A percentile compares a stretch with the other conserved stretches of the same genome.
phyloP scores from a whole-genome alignment of 2,329 filamentous ascomycete species.

The Diaporthe ampelina region DNA sequence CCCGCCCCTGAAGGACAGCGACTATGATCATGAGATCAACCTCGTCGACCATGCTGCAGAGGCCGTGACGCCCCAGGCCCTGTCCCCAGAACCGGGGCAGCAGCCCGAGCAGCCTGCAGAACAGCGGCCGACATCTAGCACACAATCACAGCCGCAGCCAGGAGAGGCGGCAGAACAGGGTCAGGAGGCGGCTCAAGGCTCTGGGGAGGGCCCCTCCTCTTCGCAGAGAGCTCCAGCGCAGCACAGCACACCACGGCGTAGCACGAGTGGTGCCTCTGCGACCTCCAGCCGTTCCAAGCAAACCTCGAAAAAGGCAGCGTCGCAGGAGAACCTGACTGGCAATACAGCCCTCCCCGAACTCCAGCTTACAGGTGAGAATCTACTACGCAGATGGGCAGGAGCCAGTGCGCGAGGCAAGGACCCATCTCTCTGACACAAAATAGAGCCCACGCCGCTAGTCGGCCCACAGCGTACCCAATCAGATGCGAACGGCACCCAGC shows the following conservation, averaged over 20 bases:
- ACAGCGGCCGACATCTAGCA: constrained; percentile 8
- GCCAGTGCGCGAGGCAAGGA: neutral
- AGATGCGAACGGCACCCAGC: neutral
- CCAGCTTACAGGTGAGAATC: constrained; percentile 33
- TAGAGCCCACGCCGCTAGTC: constrained; percentile 39
- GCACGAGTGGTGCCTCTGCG: constrained; percentile 14
- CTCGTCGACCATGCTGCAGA: constrained; percentile 70
- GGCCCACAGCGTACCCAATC: neutral
- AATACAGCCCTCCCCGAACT: constrained; percentile 26
- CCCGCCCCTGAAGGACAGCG: constrained; percentile 67
- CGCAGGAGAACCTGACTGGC: neutral
- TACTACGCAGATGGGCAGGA: neutral
- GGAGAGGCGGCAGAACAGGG: neutral
- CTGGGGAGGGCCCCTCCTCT: constrained; percentile 22
- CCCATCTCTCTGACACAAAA: constrained; percentile 6
- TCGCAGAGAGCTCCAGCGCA: neutral
- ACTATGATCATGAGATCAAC: constrained; percentile 79
- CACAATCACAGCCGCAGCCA: neutral
- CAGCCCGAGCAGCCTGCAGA: constrained; percentile 7
- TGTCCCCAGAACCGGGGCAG: constrained; percentile 25
- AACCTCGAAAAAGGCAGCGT: constrained; percentile 23
- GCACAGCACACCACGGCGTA: constrained; percentile 5
- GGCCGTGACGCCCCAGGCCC: constrained; percentile 31
- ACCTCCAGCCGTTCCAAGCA: neutral
- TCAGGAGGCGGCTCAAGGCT: neutral